Evolutionary conservation across 768 basidiomycete species (phyloP).

Genomic region (Serendipita sp.): DNA sequence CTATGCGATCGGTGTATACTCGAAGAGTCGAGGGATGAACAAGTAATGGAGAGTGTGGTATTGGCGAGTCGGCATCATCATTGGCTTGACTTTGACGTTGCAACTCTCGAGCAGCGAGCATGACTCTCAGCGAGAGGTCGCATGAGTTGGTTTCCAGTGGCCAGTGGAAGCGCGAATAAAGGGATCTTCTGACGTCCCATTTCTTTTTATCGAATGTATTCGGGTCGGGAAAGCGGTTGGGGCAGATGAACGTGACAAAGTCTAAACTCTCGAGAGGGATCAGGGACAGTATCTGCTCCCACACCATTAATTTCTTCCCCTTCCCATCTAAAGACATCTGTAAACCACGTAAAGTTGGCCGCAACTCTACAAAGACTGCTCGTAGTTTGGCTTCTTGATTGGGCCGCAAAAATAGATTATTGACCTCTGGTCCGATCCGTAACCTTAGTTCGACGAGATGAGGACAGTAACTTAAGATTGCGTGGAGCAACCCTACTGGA

Average conservation of each 20-base stretch:
- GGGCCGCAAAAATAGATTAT: neutral
- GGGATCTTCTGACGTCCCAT: neutral
- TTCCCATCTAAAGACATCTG: neutral
- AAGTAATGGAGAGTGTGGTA: neutral
- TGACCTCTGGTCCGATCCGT: neutral
- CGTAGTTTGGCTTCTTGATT: neutral
- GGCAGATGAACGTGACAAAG: neutral
- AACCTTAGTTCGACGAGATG: conserved; percentile 2
- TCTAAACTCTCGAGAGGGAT: neutral
- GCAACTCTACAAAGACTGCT: neutral
- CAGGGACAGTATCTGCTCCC: neutral
- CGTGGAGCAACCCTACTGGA: neutral
- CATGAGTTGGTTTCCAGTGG: neutral
- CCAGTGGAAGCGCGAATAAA: neutral
- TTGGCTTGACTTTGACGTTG: neutral
- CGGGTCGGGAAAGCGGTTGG: neutral
- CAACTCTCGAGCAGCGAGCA: neutral
- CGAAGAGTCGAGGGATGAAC: neutral
- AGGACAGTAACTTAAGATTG: neutral
- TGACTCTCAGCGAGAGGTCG: neutral
- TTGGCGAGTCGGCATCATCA: neutral
- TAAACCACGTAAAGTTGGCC: neutral
- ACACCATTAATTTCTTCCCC: neutral
- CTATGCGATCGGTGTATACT: neutral
- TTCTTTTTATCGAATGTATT: neutral